These are phyloP conservation scores for Ambrosiella beaveri DNA, from an alignment of 2,329 filamentous ascomycete genomes.

Conservation along the genomic window DNA sequence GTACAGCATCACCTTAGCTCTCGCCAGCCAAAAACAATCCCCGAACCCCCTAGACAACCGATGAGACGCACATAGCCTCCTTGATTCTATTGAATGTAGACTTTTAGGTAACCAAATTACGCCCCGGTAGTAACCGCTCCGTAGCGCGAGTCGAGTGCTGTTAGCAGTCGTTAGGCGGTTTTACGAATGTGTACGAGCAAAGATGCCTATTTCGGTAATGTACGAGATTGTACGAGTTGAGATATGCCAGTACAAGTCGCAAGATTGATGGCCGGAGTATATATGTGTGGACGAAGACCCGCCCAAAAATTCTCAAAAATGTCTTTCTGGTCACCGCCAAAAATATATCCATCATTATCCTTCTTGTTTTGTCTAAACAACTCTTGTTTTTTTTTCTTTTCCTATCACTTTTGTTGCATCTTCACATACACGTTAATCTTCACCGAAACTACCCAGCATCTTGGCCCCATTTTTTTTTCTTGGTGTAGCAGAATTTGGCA, in stretches of 20 bases:
- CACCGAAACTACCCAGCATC: too few relatives aligned
- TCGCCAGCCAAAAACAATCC: background rate
- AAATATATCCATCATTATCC: background rate
- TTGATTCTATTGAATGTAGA: background rate
- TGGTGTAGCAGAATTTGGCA: too few relatives aligned
- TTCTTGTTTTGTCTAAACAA: background rate
- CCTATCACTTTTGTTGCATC: too few relatives aligned
- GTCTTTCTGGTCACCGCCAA: too few relatives aligned
- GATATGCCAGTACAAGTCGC: background rate
- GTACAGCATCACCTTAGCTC: too few relatives aligned
- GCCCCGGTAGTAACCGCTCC: background rate
- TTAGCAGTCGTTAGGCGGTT: background rate
- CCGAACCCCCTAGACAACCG: background rate
- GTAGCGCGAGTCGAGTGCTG: background rate
- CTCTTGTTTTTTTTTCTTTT: too few relatives aligned
- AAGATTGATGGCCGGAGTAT: background rate
- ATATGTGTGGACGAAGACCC: background rate
- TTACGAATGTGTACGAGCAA: background rate
- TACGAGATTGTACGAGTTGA: background rate
- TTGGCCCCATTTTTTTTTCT: too few relatives aligned
- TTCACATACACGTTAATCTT: too few relatives aligned
- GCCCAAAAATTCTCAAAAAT: background rate
- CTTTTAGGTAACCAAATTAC: background rate
- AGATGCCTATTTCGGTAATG: background rate
- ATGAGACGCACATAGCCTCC: background rate